Base-by-base conservation (phyloP, 169 alveolate species). In the Besnoitia besnoiti region DNA sequence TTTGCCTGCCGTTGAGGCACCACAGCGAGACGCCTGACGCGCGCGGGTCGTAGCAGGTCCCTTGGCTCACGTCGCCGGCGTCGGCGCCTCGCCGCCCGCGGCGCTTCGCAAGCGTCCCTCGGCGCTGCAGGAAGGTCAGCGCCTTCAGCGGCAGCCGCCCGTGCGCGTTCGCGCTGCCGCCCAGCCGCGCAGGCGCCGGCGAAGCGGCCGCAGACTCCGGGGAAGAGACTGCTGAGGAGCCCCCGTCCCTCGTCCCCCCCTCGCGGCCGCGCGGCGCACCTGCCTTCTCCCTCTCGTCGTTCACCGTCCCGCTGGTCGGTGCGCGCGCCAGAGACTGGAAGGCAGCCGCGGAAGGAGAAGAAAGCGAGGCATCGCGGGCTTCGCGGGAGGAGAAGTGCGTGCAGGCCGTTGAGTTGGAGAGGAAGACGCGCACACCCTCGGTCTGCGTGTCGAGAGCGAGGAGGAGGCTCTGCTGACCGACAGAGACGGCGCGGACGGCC, bases 391-490 rank as follows among this genome's bases (percentile, higher is more conserved):
- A 39, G 61, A 12, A 10, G 33, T 77, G 40, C 61, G 92, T 89
- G 51, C 92, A 89, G 0, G 92, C 62, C 21, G 92, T n/a, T 16
- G 88, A 44, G 1, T 49, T 76, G 0, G 92, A 73, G 7, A 55
- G 75, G 35, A 89, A 89, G 49, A 89, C 59, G 50, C 92, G 85
- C 16, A 89, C 44, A 30, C 92, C 92, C 47, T 89, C 92, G 40
- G 79, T 73, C 46, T 55, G 55, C n/a, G 88, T 40, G 40, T 89
- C 92, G 47, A 89, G 27, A 30, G 85, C 92, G 37, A 89, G 85
- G 46, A 89, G 77, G 62, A 89, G 77, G 39, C 40, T 46, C 55
- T 89, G 92, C 55, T 79, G 49, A 35, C 92, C 92, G 14, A 73
- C 87, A 4, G 59, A 55, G 30, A 89, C 73, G 50, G 37, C 5